A percentile compares a stretch with the other conserved stretches of the same genome.
phyloP scores from a whole-genome alignment of 2,329 filamentous ascomycete species.

The Trichoderma sp. region DNA sequence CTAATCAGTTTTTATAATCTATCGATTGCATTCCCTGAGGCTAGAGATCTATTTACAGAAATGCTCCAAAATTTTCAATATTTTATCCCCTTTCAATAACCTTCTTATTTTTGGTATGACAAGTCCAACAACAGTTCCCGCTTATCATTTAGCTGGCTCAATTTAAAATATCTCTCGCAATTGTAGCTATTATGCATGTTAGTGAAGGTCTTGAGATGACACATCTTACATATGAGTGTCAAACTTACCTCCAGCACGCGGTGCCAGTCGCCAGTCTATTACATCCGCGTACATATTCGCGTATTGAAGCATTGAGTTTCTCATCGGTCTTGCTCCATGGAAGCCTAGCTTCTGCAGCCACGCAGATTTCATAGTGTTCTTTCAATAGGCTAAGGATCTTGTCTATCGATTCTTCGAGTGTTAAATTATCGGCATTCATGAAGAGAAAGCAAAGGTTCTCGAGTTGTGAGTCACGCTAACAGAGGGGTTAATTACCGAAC shows the following conservation, averaged over 20 bases:
- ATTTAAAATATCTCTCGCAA: conserved; percentile 16
- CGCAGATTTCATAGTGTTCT: not conserved
- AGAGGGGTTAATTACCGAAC: not conserved
- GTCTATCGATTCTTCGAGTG: not conserved
- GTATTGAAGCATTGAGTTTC: not conserved
- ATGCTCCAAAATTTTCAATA: not conserved
- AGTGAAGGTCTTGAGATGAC: not conserved
- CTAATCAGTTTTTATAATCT: no score
- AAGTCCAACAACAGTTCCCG: conserved; percentile 20
- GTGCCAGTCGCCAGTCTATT: conserved; percentile 7
- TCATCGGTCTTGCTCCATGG: conserved; percentile 12
- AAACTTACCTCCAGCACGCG: not conserved
- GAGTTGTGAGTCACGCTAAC: not conserved
- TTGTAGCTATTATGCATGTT: not conserved
- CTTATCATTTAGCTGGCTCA: conserved; percentile 19
- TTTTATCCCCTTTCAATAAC: not conserved
- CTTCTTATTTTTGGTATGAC: not conserved
- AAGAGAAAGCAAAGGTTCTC: not conserved
- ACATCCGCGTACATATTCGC: conserved; percentile 1
- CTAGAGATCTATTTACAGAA: not conserved
- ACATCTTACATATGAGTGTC: not conserved
- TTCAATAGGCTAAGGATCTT: not conserved
- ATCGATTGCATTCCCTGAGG: not conserved
- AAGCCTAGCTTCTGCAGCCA: not conserved
- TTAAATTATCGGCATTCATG: not conserved